Evolutionary conservation across 371 early-diverging fungal genomes (phyloP).

Genomic region (Catenaria anguillulae): DNA sequence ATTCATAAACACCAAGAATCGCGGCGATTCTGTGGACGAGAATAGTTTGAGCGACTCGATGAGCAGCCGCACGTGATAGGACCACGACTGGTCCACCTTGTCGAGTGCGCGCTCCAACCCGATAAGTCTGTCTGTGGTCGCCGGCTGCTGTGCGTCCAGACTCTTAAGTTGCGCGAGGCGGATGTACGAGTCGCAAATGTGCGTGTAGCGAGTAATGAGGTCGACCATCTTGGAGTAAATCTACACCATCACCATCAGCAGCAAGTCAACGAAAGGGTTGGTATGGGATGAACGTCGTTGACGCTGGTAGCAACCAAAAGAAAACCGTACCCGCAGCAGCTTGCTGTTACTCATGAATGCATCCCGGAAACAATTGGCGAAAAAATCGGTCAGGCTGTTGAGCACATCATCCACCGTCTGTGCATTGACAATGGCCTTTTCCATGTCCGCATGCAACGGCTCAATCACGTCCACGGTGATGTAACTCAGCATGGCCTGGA

Average conservation of each 20-base stretch:
- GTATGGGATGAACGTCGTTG: too few species aligned
- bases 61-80: slow-evolving; percentile 46
- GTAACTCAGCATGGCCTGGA: slow-evolving; percentile 4
- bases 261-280: too few species aligned
- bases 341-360: slow-evolving; percentile 74
- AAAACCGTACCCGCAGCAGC: slow-evolving; percentile 37
- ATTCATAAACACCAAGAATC: slow-evolving; percentile 57
- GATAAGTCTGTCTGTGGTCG: slow-evolving; percentile 15
- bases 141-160: slow-evolving; percentile 9
- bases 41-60: slow-evolving; percentile 60
- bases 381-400: slow-evolving; percentile 57
- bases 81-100: slow-evolving; percentile 44
- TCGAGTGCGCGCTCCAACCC: slow-evolving; percentile 23
- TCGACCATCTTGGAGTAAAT: slow-evolving; percentile 22
- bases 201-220: neutral
- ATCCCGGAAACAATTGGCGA: slow-evolving; percentile 75
- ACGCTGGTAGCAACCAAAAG: too few species aligned
- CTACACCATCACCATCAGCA: too few species aligned
- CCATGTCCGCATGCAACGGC: neutral
- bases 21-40: slow-evolving; percentile 54
- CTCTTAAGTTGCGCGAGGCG: slow-evolving; percentile 20
- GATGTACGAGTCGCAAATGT: slow-evolving; percentile 26
- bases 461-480: neutral
- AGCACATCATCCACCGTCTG: slow-evolving; percentile 76
- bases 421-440: slow-evolving; percentile 15